Evolutionary conservation across 768 basidiomycete species (phyloP), one percentile per base, ranked within the genome.

Genomic region (Pleurotus sapidus): DNA sequence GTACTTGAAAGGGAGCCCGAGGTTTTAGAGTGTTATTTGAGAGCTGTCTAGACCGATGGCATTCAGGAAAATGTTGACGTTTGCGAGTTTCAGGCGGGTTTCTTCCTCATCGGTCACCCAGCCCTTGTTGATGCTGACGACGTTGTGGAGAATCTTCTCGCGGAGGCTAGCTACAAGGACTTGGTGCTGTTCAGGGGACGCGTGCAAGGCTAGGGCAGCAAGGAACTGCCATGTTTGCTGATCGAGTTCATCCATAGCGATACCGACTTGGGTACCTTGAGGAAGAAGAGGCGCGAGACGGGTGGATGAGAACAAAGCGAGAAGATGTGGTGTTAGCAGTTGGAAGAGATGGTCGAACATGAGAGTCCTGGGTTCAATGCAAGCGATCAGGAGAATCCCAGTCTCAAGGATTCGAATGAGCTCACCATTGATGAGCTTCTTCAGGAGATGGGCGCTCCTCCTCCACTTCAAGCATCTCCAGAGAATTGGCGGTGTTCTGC

Each of bases 191-290:
- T 93, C 89, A 43, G 84, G 78, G 48, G 84, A 83, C 11, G 93
- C 91, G 62, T 90, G 88, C 40, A 95, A 79, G 2, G 95, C 95
- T 49, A 98, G 74, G 1, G 93, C 87, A 5, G 94, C 92, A 37
- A 97, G 81, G 79, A 95, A 92, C 68, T 91, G 89, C 94, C 95
- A 97, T n/a, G 93, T 91, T 12, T 90, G 91, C 69, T 91, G 90
- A 72, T 96, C 93, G 55, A 89, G 78, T 57, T 82, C 77, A 67
- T 91, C 89, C 30, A 80, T 78, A 1, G 79, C 73, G 15, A 74
- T 70, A 24, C 70, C 67, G 11, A 54, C 48, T 40, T 60, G 60
- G 30, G 30, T 34, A 17, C 56, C 59, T 39, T 71, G 72, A 46
- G 70, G 74, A 39, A 67, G 69, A 45, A 57, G 59, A 57, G 77